Percentiles rank a stretch among this genome's conserved stretches.
Evolutionary conservation across 78 protist genomes (phyloP).

Genomic region (Paratrimastix pyriformis): DNA sequence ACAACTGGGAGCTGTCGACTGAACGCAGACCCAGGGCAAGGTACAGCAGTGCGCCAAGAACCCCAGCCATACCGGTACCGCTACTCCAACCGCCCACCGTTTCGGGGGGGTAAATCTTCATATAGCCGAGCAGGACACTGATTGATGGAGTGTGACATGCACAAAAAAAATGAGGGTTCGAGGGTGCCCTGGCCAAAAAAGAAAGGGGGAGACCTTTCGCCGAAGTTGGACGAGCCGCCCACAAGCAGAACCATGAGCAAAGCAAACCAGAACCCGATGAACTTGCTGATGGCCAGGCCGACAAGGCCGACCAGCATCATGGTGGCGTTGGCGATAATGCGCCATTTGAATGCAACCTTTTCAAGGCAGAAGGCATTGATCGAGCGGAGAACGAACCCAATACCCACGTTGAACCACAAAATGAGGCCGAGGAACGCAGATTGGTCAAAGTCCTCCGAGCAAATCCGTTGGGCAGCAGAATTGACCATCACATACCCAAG

Average conservation of each 20-base stretch:
- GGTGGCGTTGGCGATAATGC: not conserved
- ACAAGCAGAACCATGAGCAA: not conserved
- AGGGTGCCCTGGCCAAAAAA: too few relatives aligned
- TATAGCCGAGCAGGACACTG: not conserved
- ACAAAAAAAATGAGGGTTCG: too few relatives aligned
- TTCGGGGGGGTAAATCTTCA: not conserved
- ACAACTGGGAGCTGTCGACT: too few relatives aligned
- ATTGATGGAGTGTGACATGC: not conserved
- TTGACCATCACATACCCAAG: not conserved
- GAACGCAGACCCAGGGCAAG: too few relatives aligned
- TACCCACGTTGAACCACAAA: not conserved
- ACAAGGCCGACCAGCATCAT: not conserved
- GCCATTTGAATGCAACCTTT: not conserved
- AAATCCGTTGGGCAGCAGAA: not conserved
- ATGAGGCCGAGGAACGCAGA: not conserved
- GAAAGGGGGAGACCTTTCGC: not conserved
- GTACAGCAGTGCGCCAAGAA: not conserved
- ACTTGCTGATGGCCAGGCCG: not conserved
- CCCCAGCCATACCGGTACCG: slow-evolving; percentile 10
- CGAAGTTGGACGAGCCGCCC: not conserved
- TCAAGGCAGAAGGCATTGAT: not conserved
- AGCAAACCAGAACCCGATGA: not conserved
- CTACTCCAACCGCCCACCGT: slow-evolving; percentile 1
- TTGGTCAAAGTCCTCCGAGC: not conserved
- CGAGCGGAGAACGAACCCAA: not conserved